A percentile compares a stretch with the other conserved stretches of the same genome.
Conservation (phyloP, 306 rosid species). For the Coriaria nepalensis region DNA sequence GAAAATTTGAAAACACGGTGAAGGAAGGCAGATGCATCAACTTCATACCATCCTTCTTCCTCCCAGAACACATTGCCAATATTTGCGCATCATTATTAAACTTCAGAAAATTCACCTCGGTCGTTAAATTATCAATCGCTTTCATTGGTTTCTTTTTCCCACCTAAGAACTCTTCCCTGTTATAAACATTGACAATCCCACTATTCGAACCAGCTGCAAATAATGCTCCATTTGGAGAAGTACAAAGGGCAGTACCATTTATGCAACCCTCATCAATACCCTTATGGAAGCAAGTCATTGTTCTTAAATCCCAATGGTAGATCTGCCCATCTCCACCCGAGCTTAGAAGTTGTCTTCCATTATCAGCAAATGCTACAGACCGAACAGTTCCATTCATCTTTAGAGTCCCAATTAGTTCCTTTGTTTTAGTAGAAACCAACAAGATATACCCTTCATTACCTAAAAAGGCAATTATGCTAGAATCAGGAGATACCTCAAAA, state of each 20-base stretch:
- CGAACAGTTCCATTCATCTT: slow-evolving; percentile 88
- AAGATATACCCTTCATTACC: slow-evolving; percentile 93
- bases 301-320: slow-evolving; percentile 91
- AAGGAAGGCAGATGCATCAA: slow-evolving; percentile 60
- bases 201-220: slow-evolving; percentile 54
- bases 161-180: slow-evolving; percentile 42
- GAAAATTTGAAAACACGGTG: slow-evolving; percentile 79
- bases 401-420: slow-evolving; percentile 66
- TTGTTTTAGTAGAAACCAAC: slow-evolving; percentile 70
- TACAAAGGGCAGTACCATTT: slow-evolving; percentile 31
- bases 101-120: slow-evolving; percentile 40
- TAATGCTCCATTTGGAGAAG: slow-evolving; percentile 36
- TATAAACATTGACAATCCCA: slow-evolving; percentile 44
- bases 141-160: slow-evolving; percentile 52
- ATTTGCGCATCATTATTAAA: slow-evolving; percentile 47
- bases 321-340: slow-evolving; percentile 84
- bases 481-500: slow-evolving; percentile 85
- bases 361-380: slow-evolving; percentile 61
- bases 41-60: slow-evolving; percentile 61
- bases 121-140: slow-evolving; percentile 35
- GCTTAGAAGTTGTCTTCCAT: slow-evolving; percentile 63
- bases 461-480: slow-evolving; percentile 62
- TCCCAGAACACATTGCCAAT: slow-evolving; percentile 54
- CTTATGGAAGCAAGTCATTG: slow-evolving; percentile 63
- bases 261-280: slow-evolving; percentile 50